Percentiles rank a stretch among this genome's conserved stretches.
These are phyloP conservation scores for Metarhizium humberi DNA, from an alignment of 2,329 filamentous ascomycete genomes.

Conservation along the genomic window DNA sequence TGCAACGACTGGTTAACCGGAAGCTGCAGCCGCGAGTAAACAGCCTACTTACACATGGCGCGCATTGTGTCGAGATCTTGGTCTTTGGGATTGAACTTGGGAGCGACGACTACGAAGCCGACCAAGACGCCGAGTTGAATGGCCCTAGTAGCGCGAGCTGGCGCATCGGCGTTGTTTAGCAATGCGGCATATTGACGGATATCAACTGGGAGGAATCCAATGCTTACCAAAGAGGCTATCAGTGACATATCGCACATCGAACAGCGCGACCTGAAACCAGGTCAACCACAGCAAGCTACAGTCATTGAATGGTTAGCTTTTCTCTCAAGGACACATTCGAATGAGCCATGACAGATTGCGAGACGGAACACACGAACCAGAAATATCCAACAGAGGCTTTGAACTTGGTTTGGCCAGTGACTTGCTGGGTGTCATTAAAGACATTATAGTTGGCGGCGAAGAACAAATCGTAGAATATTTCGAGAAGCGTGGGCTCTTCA, in stretches of 20 bases:
- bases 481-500: conserved; percentile 25
- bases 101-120: conserved; percentile 52
- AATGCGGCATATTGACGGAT: not conserved
- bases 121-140: conserved; percentile 56
- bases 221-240: conserved; percentile 48
- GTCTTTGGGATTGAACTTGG: conserved; percentile 29
- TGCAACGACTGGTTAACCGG: conserved; percentile 3
- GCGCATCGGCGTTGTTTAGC: not conserved
- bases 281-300: conserved; percentile 53
- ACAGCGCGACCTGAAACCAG: conserved; percentile 55
- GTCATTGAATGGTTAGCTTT: not conserved
- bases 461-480: conserved; percentile 30
- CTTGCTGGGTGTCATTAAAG: conserved; percentile 29
- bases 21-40: not conserved
- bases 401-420: conserved; percentile 13
- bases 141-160: conserved; percentile 40
- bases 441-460: conserved; percentile 54
- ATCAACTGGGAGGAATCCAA: too few relatives aligned
- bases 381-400: conserved; percentile 10
- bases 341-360: too few relatives aligned
- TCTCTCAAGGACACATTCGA: too few relatives aligned
- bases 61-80: conserved; percentile 29
- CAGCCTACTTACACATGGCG: conserved; percentile 24
- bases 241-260: conserved; percentile 56
- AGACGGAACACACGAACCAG: not conserved